Conservation (phyloP, 2,329 filamentous ascomycete genomes). For the Hymenoscyphus fraxineus region DNA sequence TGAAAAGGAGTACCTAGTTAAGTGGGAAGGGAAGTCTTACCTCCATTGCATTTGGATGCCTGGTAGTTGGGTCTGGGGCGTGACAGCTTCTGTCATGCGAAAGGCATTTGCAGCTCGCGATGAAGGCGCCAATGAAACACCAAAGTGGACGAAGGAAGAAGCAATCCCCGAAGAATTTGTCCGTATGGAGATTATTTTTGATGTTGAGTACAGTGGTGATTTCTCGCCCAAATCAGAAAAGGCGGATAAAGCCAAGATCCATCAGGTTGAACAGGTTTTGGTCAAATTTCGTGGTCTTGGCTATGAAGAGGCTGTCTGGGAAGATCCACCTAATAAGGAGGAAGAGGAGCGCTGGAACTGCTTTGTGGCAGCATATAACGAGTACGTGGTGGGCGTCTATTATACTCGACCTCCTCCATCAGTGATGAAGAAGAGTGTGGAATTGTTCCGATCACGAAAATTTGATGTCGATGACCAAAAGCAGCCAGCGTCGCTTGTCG, state of each 20-base stretch:
- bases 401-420: constrained; percentile 54
- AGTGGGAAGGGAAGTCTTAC: constrained; percentile 80
- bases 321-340: constrained; percentile 66
- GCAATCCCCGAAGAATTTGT: constrained; percentile 87
- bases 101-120: constrained; percentile 72
- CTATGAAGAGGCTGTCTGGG: constrained; percentile 92
- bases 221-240: constrained; percentile 55
- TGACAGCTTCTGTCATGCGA: constrained; percentile 60
- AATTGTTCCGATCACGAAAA: constrained; percentile 58
- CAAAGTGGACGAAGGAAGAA: constrained; percentile 68
- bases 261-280: constrained; percentile 67
- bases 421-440: constrained; percentile 64
- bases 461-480: constrained; percentile 67
- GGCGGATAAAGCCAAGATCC: constrained; percentile 67
- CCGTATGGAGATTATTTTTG: constrained; percentile 82
- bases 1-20: constrained; percentile 87
- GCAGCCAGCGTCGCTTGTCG: constrained; percentile 70
- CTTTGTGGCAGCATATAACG: constrained; percentile 78
- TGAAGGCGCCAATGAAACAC: constrained; percentile 52
- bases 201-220: constrained; percentile 64
- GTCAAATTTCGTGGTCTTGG: constrained; percentile 91
- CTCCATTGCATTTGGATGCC: constrained; percentile 82
- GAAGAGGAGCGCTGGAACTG: constrained; percentile 67
- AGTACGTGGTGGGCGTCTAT: constrained; percentile 78
- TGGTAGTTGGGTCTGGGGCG: constrained; percentile 82